phyloP scores from a whole-genome alignment of 768 basidiomycete species.

The Kwoniella sp. region DNA sequence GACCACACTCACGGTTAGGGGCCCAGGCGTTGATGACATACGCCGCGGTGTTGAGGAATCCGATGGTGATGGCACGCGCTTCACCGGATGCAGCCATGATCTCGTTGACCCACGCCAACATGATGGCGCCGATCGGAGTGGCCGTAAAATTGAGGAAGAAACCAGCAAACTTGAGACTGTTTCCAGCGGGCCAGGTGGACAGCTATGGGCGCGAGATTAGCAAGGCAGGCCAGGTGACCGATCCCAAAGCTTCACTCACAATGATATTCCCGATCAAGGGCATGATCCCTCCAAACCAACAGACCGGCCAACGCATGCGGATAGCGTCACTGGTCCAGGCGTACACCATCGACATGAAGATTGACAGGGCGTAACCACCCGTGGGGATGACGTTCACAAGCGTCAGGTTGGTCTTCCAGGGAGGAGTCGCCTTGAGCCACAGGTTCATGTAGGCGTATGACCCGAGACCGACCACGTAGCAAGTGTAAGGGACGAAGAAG shows the following conservation, averaged over 20 bases:
- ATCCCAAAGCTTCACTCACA: slow-evolving; percentile 2
- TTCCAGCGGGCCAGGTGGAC: slow-evolving; percentile 14
- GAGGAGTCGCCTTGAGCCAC: slow-evolving; percentile 20
- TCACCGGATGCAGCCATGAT: slow-evolving; percentile 19
- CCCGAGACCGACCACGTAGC: slow-evolving; percentile 19
- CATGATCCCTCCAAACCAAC: slow-evolving; percentile 15
- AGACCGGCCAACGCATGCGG: slow-evolving; percentile 22
- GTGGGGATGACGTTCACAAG: slow-evolving; percentile 31
- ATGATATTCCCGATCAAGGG: slow-evolving; percentile 29
- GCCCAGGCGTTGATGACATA: slow-evolving; percentile 29
- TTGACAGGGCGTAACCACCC: slow-evolving; percentile 23
- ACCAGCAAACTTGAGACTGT: slow-evolving; percentile 18
- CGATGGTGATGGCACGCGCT: slow-evolving; percentile 23
- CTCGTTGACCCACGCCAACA: slow-evolving; percentile 31
- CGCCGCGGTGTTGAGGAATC: slow-evolving; percentile 22
- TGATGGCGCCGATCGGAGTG: slow-evolving; percentile 22
- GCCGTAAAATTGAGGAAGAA: slow-evolving; percentile 24
- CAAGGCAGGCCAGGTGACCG: not conserved
- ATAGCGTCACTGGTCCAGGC: slow-evolving; percentile 24
- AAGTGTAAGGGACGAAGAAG: slow-evolving; percentile 24
- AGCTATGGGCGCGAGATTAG: slow-evolving; percentile 1
- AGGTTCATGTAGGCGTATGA: slow-evolving; percentile 30
- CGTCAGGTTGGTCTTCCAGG: slow-evolving; percentile 11
- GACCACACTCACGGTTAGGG: slow-evolving; percentile 17
- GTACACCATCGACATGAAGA: slow-evolving; percentile 20